Base-by-base conservation (phyloP, 768 basidiomycete genomes). In the Cyclocybe aegerita region DNA sequence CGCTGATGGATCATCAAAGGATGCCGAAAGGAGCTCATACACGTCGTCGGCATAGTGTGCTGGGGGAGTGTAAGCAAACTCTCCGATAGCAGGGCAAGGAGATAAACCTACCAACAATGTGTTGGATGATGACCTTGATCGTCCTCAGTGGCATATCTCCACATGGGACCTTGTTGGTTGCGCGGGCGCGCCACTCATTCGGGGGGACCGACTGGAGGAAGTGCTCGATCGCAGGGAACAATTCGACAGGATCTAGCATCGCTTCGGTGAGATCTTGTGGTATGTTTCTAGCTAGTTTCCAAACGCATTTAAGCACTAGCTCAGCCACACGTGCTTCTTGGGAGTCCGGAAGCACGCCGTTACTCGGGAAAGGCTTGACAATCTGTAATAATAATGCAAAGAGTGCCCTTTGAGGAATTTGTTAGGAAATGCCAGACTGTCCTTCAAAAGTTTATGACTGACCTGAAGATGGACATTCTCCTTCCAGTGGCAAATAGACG, bases 81-180 rank as follows among this genome's bases (percentile, higher is more conserved):
- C 7, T 17, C 7, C 37, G n/a, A 33, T 31, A 42, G 3, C 32
- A 32, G 23, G 52, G 45, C 7, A 30, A 7, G 43, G 23, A 17
- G 5, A 14, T 16, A 12, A 12, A 82, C 94, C 74, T 57, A 95
- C 94, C 90, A 59, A 98, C 92, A 49, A 98, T 82, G 65, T 96
- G 93, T 70, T 98, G 97, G 33, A 99, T 90, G 59, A 99, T 92
- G 37, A 97, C 95, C 75, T 99, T 99, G 67, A 98, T 91, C 2
- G 97, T 98, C 54, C 97, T 78, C 50, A 99, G 69, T 2, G 97
- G 97, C 95, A 98, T 95, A 62, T 99, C 97, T 17, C 94, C 95
- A 63, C 95, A 89, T 3, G 97, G 95, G 1, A 98, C 83, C 55
- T 88, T 89, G 63, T 91, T 93, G 0, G 86, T 87, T 8, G 93